phyloP scores from a whole-genome alignment of 345 rosid species.

The Hibiscus syriacus region DNA sequence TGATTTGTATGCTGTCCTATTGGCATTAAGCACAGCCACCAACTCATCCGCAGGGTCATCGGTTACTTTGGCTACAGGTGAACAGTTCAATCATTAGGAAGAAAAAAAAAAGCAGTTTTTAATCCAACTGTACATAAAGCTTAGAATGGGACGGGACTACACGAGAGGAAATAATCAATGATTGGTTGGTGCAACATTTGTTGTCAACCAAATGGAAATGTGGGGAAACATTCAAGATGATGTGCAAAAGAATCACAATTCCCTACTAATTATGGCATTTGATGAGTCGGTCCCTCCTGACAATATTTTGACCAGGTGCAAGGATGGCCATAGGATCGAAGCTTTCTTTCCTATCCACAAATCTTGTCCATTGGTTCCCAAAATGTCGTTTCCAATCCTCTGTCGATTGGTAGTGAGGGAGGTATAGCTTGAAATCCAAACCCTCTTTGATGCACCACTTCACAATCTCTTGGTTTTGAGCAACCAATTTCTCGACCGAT shows the following conservation, averaged over 20 bases:
- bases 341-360: constrained; percentile 50
- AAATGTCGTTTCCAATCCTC: constrained; percentile 85
- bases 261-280: constrained; percentile 2
- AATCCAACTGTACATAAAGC: too few relatives aligned
- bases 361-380: constrained; percentile 66
- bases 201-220: neutral
- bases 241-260: neutral
- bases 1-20: too few relatives aligned
- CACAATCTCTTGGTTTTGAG: constrained; percentile 59
- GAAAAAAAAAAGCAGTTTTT: too few relatives aligned
- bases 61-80: too few relatives aligned
- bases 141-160: too few relatives aligned
- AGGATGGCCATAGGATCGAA: constrained; percentile 85
- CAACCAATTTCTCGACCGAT: constrained; percentile 40
- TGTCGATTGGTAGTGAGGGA: constrained; percentile 69
- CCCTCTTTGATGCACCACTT: constrained; percentile 38
- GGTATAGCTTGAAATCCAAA: constrained; percentile 76
- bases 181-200: neutral
- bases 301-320: constrained; percentile 88
- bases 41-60: too few relatives aligned
- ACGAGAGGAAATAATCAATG: too few relatives aligned
- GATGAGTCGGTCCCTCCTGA: constrained; percentile 39
- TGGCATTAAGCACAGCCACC: too few relatives aligned
- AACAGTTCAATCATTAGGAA: too few relatives aligned
- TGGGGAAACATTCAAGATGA: neutral